Evolutionary conservation across 306 rosid genomes (phyloP), one percentile per base, ranked within the genome.

Genomic region (Trifolium subterraneum): DNA sequence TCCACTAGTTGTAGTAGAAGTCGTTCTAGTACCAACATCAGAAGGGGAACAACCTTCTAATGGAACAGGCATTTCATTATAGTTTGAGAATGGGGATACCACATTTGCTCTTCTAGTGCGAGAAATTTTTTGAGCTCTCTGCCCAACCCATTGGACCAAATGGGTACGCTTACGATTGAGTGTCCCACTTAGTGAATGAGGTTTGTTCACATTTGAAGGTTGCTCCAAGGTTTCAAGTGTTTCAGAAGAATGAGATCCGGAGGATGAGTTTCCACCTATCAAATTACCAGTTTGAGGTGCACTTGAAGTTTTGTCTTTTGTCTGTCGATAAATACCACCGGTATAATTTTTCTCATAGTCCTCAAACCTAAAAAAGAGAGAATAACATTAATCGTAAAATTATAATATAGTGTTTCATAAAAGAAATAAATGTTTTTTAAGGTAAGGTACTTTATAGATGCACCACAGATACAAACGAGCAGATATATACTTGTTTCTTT

Each of bases 111-210:
- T 89, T 84, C 97, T 84, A 58, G 92, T 88, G 38, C 98, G 96
- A 60, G 92, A 83, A 36, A 75, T 86, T 74, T 91, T 93, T 64
- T 86, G 92, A 33, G 98, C 90, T 77, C 97, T 93, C 79, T 93
- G 97, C 64, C 91, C 96, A 82, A 73, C 93, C 97, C 98, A 93
- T 79, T 89, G 92, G 80, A 92, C 88, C 90, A 93, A 85, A 48
- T 86, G 84, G 62, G 92, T 79, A 31, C 90, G 89, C 76, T 88
- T 89, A 41, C 79, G 93, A 80, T 85, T 88, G 68, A 63, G 76
- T 56, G 69, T 79, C 56, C 86, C 90, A 70, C 73, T 67, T 18
- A 22, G 74, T 22, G 90, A 78, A 75, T 74, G 85, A 79, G 74
- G 79, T 76, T 89, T 84, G 78, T 72, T 88, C 68, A 70, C 72